phyloP scores from a whole-genome alignment of 495 filamentous ascomycete genomes.

The Penicillium coffeae region DNA sequence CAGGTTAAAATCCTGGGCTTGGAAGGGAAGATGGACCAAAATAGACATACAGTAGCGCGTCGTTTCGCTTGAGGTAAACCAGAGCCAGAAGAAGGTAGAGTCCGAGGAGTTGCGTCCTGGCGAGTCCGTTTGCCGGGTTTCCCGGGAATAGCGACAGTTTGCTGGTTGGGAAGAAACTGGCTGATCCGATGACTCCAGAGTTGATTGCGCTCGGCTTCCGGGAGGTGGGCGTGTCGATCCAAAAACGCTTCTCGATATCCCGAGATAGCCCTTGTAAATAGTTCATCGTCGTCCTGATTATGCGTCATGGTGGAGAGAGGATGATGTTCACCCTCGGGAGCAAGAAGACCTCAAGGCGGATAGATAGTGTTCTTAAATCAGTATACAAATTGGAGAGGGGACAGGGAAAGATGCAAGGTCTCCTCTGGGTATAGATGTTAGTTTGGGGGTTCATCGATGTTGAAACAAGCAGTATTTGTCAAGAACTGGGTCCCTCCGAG shows the following conservation, averaged over 20 bases:
- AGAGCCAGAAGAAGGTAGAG: slow-evolving; percentile 33
- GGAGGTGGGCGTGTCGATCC: slow-evolving; percentile 41
- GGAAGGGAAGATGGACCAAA: slow-evolving; percentile 15
- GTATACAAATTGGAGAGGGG: slow-evolving; percentile 9
- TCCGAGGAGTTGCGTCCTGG: slow-evolving; percentile 44
- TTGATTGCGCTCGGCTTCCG: slow-evolving; percentile 41
- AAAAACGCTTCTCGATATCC: slow-evolving; percentile 45
- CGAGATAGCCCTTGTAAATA: slow-evolving; percentile 45
- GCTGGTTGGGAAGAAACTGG: slow-evolving; percentile 35
- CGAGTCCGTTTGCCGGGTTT: slow-evolving; percentile 44
- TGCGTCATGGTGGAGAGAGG: slow-evolving; percentile 28
- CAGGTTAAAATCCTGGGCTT: slow-evolving; percentile 44
- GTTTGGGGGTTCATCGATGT: background rate
- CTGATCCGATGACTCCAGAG: slow-evolving; percentile 43
- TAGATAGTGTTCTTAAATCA: slow-evolving; percentile 22
- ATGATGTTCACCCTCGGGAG: background rate
- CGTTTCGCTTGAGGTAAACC: slow-evolving; percentile 45
- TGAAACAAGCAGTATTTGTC: background rate
- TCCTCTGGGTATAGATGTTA: background rate
- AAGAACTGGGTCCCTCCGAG: background rate
- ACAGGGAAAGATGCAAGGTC: background rate
- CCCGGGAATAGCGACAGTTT: slow-evolving; percentile 18
- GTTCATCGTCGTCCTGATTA: slow-evolving; percentile 40
- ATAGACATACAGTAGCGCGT: slow-evolving; percentile 47
- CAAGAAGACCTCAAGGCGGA: slow-evolving; percentile 10